Percentiles rank a stretch among this genome's conserved stretches.
phyloP scores from a whole-genome alignment of 2,329 filamentous ascomycete species.

The Pestalotiopsis sp. region DNA sequence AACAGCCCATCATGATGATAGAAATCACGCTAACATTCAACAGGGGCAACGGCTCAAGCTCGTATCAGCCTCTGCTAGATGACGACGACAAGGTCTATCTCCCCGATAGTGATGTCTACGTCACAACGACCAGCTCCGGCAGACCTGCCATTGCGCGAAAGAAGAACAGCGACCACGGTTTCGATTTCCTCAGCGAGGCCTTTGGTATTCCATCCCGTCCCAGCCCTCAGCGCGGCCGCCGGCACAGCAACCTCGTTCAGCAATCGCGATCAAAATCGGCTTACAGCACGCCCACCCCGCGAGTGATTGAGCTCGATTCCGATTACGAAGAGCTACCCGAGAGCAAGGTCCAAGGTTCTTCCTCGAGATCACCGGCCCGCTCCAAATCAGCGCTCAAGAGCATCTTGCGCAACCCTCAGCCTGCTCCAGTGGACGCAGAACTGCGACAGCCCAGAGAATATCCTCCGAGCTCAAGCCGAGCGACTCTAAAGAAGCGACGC shows the following conservation, averaged over 20 bases:
- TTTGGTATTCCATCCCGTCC: conserved; percentile 25
- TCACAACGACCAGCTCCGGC: conserved; percentile 24
- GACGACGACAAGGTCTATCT: conserved; percentile 18
- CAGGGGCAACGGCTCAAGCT: not conserved
- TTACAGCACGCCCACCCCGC: not conserved
- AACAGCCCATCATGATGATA: not conserved
- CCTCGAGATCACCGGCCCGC: not conserved
- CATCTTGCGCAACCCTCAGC: not conserved
- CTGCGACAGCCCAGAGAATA: not conserved
- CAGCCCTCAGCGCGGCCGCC: conserved; percentile 19
- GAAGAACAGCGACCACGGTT: conserved; percentile 23
- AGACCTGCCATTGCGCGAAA: conserved; percentile 26
- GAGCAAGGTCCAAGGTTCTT: not conserved
- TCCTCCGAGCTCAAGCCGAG: not conserved
- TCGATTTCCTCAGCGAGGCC: conserved; percentile 25
- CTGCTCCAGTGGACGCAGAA: too few relatives aligned
- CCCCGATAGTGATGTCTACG: conserved; percentile 20
- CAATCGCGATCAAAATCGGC: not conserved
- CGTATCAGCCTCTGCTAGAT: conserved; percentile 5
- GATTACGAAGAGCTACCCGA: not conserved
- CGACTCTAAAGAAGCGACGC: not conserved
- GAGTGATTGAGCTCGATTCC: conserved; percentile 1
- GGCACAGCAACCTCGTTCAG: not conserved
- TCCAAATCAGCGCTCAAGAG: not conserved
- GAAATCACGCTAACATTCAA: conserved; percentile 8